Percentiles rank a stretch among this genome's conserved stretches.
These are phyloP conservation scores for Globisporangium nunn DNA, from an alignment of 352 stramenopile genomes.

Conservation along the genomic window DNA sequence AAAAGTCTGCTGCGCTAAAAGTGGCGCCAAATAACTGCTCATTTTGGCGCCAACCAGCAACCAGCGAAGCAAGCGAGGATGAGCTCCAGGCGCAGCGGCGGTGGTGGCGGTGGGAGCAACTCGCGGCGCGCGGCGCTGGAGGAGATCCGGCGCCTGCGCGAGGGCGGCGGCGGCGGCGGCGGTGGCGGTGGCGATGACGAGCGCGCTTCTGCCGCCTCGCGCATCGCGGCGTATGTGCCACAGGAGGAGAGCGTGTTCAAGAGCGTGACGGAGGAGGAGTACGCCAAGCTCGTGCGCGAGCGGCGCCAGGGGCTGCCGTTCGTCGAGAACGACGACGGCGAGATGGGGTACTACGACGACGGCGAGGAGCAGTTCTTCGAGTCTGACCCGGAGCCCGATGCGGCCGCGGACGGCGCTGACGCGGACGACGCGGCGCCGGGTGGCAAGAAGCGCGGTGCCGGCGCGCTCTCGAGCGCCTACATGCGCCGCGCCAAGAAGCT, in stretches of 20 bases:
- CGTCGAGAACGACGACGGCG: slow-evolving; percentile 73
- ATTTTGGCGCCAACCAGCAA: background rate
- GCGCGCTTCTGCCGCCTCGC: slow-evolving; percentile 17
- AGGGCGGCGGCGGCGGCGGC: slow-evolving; percentile 16
- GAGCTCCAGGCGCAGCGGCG: slow-evolving; percentile 48
- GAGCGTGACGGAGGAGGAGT: slow-evolving; percentile 79
- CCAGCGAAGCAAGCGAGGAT: slow-evolving; percentile 16
- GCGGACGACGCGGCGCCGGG: slow-evolving; percentile 20
- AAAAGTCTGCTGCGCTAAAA: background rate
- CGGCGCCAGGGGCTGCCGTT: slow-evolving; percentile 72
- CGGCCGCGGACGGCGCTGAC: slow-evolving; percentile 25
- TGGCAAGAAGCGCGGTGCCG: slow-evolving; percentile 69
- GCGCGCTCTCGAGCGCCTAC: slow-evolving; percentile 72
- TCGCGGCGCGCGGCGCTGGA: slow-evolving; percentile 52
- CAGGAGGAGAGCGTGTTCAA: slow-evolving; percentile 81
- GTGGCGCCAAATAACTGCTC: background rate
- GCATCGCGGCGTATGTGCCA: slow-evolving; percentile 66
- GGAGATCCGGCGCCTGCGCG: slow-evolving; percentile 71
- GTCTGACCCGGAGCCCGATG: slow-evolving; percentile 61
- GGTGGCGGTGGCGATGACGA: slow-evolving; percentile 10
- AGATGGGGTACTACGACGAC: slow-evolving; percentile 87
- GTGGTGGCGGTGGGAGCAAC: slow-evolving; percentile 24
- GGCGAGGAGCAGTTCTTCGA: slow-evolving; percentile 88
- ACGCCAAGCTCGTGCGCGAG: slow-evolving; percentile 78
- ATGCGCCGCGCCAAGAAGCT: slow-evolving; percentile 75